Conservation (phyloP, 2,329 filamentous ascomycete species). For the Rutstroemia sp. region DNA sequence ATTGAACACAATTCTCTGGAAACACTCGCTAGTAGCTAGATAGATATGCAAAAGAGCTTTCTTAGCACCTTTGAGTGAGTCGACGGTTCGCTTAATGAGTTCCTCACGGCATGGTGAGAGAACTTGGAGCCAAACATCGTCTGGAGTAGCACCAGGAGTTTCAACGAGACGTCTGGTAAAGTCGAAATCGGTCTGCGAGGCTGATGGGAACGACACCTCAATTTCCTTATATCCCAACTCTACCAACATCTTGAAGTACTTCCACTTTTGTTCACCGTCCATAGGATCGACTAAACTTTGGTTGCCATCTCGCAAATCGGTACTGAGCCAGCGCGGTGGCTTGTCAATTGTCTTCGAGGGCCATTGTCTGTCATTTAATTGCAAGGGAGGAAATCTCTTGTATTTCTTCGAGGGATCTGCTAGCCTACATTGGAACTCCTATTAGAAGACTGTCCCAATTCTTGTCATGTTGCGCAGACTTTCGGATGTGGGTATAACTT, state of each 20-base stretch:
- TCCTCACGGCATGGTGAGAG: constrained; percentile 88
- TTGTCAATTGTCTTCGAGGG: constrained; percentile 57
- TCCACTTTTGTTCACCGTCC: constrained; percentile 93
- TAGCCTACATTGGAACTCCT: constrained; percentile 43
- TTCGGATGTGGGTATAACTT: not conserved
- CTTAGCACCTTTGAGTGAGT: constrained; percentile 81
- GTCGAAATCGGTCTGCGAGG: constrained; percentile 92
- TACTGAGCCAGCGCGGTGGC: constrained; percentile 84
- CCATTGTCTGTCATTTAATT: constrained; percentile 42
- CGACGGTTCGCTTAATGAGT: constrained; percentile 81
- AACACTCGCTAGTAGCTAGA: constrained; percentile 92
- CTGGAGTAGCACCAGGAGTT: constrained; percentile 73
- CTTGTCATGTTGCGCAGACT: not conserved
- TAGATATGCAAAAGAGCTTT: constrained; percentile 95
- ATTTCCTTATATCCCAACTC: constrained; percentile 96
- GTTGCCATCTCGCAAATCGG: constrained; percentile 86
- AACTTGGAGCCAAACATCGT: constrained; percentile 88
- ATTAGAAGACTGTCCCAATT: not conserved
- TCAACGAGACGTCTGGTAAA: constrained; percentile 84
- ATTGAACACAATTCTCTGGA: constrained; percentile 83
- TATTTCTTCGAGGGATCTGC: constrained; percentile 73
- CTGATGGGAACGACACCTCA: constrained; percentile 90
- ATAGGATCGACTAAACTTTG: constrained; percentile 90
- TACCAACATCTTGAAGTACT: constrained; percentile 89
- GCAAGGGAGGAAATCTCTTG: constrained; percentile 57